Percentiles rank a stretch among this genome's conserved stretches.
phyloP scores from a whole-genome alignment of 352 stramenopile species.

The Phytophthora meadii region DNA sequence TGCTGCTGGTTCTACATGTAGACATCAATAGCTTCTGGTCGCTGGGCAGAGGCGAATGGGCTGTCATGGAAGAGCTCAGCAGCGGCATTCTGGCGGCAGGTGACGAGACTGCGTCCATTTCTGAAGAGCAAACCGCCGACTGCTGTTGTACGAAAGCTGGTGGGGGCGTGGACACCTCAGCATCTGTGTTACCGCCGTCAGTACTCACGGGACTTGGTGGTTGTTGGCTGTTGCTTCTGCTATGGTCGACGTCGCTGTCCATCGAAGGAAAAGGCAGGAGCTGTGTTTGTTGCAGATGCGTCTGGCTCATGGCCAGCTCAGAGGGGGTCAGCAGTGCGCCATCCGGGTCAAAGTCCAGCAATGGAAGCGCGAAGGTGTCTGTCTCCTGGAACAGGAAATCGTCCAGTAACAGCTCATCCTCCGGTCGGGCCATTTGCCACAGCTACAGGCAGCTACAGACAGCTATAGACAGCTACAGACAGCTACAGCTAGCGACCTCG shows the following conservation, averaged over 20 bases:
- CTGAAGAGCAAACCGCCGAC: background rate
- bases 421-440: slow-evolving; percentile 1
- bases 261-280: slow-evolving; percentile 8
- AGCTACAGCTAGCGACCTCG: background rate
- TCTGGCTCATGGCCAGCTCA: slow-evolving; percentile 24
- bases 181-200: slow-evolving; percentile 59
- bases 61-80: slow-evolving; percentile 11
- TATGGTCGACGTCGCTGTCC: slow-evolving; percentile 7
- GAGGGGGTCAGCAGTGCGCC: slow-evolving; percentile 29
- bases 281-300: slow-evolving; percentile 29
- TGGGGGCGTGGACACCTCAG: slow-evolving; percentile 55
- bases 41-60: slow-evolving; percentile 28
- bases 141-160: slow-evolving; percentile 35
- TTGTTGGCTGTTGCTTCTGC: slow-evolving; percentile 5
- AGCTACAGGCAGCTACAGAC: background rate
- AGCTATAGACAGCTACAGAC: no score
- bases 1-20: slow-evolving; percentile 1
- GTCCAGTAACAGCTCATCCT: slow-evolving; percentile 47
- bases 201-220: slow-evolving; percentile 44
- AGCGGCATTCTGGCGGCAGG: slow-evolving; percentile 22
- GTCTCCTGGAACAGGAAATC: slow-evolving; percentile 61
- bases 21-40: slow-evolving; percentile 31
- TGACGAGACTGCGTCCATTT: slow-evolving; percentile 23
- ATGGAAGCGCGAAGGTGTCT: slow-evolving; percentile 34
- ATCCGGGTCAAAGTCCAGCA: slow-evolving; percentile 55